Conservation (phyloP, 1,284 basidiomycete genomes). For the Microbotryum silenes-acaulis region DNA sequence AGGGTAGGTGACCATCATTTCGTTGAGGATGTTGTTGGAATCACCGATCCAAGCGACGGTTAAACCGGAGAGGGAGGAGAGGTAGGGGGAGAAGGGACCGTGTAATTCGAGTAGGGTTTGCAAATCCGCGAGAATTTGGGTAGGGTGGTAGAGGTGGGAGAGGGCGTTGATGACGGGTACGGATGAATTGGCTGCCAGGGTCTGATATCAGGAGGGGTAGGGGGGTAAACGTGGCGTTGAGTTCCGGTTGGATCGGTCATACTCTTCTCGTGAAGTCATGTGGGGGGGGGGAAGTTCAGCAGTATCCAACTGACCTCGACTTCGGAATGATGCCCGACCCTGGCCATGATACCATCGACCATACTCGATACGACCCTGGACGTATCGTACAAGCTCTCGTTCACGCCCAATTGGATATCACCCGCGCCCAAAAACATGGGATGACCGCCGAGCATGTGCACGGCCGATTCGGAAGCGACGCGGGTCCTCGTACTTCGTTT, state of each 20-base stretch:
- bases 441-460: slow-evolving; percentile 70
- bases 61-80: slow-evolving; percentile 45
- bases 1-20: slow-evolving; percentile 92
- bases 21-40: slow-evolving; percentile 91
- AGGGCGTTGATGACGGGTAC: slow-evolving; percentile 95
- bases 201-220: slow-evolving; percentile 46
- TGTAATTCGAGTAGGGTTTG: slow-evolving; percentile 71
- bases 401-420: slow-evolving; percentile 95
- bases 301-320: slow-evolving; percentile 58
- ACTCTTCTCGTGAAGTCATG: background rate
- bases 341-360: slow-evolving; percentile 95
- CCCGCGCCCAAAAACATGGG: slow-evolving; percentile 82
- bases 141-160: slow-evolving; percentile 92
- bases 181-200: slow-evolving; percentile 75
- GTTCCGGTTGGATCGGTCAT: background rate
- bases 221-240: background rate
- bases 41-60: slow-evolving; percentile 93
- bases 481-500: slow-evolving; percentile 92
- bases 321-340: slow-evolving; percentile 84
- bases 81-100: slow-evolving; percentile 35
- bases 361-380: slow-evolving; percentile 77
- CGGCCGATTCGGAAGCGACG: slow-evolving; percentile 75
- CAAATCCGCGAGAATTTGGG: slow-evolving; percentile 88
- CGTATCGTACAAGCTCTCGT: slow-evolving; percentile 78
- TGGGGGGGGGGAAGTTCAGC: background rate